These are phyloP conservation scores for Sporothrix variecibatus DNA, from an alignment of 2,329 filamentous ascomycete genomes.

Conservation along the genomic window DNA sequence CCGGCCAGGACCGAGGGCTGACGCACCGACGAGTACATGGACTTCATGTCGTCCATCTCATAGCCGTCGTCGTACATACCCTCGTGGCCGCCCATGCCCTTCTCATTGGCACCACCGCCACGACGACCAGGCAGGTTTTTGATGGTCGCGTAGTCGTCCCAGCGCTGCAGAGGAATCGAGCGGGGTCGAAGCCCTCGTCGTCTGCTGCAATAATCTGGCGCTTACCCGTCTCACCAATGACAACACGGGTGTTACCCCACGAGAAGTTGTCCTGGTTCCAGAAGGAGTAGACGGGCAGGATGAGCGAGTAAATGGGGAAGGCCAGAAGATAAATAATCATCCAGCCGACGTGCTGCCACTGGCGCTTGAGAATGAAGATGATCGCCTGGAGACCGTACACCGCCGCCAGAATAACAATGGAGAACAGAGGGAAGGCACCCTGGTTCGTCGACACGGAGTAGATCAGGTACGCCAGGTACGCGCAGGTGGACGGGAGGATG, in stretches of 20 bases:
- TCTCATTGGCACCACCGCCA: slow-evolving; percentile 63
- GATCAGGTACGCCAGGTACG: slow-evolving; percentile 85
- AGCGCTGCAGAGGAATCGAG: slow-evolving; percentile 89
- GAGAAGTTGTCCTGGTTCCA: slow-evolving; percentile 99
- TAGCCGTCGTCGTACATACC: slow-evolving; percentile 69
- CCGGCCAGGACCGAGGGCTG: slow-evolving; percentile 86
- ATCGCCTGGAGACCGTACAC: slow-evolving; percentile 95
- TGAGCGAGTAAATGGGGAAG: slow-evolving; percentile 88
- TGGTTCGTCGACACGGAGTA: slow-evolving; percentile 69
- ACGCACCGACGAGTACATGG: slow-evolving; percentile 88
- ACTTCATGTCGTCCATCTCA: slow-evolving; percentile 98
- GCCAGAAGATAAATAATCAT: slow-evolving; percentile 99
- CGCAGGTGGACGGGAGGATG: slow-evolving; percentile 84
- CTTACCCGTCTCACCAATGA: slow-evolving; percentile 88
- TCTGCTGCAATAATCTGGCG: slow-evolving; percentile 89
- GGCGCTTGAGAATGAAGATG: slow-evolving; percentile 93
- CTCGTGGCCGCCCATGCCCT: slow-evolving; percentile 39
- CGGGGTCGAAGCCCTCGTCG: slow-evolving; percentile 86
- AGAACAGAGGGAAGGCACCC: slow-evolving; percentile 82
- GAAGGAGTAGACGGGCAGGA: slow-evolving; percentile 95
- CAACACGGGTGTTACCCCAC: slow-evolving; percentile 98
- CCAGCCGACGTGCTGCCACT: slow-evolving; percentile 99
- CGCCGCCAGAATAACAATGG: slow-evolving; percentile 82
- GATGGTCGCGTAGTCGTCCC: slow-evolving; percentile 89
- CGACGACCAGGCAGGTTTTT: slow-evolving; percentile 93